Conservation (phyloP, 2,329 filamentous ascomycete genomes). For the Pseudogymnoascus sp. region DNA sequence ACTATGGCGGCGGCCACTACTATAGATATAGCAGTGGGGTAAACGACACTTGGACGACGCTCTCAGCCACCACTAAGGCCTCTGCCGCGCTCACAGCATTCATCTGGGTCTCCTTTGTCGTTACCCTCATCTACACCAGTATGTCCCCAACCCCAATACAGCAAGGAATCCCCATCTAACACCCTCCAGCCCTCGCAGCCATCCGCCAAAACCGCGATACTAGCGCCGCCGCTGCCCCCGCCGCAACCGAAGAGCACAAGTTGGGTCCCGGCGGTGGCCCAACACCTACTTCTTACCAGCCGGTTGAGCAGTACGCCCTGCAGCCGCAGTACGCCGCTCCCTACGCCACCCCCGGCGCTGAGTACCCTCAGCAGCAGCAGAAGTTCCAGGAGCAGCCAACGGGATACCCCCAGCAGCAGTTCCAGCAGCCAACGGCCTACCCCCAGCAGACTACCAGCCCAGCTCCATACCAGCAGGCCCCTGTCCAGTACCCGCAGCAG, state of each 20-base stretch:
- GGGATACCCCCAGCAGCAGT: neutral
- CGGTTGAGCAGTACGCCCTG: neutral
- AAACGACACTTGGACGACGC: neutral
- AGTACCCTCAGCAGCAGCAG: neutral
- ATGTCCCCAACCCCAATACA: neutral
- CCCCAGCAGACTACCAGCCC: neutral
- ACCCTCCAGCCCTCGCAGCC: neutral
- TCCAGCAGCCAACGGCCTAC: neutral
- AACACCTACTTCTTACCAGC: neutral
- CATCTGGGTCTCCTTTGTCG: slow-evolving; percentile 1
- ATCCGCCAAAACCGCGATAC: neutral
- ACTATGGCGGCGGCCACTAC: neutral
- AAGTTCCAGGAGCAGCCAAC: neutral
- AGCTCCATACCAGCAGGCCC: neutral
- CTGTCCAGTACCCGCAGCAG: neutral
- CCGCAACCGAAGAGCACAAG: neutral
- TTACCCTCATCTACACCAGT: neutral
- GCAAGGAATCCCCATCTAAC: neutral
- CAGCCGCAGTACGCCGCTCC: neutral
- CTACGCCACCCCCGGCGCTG: neutral
- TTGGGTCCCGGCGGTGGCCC: neutral
- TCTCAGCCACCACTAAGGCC: neutral
- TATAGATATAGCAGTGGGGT: neutral
- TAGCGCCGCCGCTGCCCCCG: neutral
- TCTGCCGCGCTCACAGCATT: neutral